Percentiles rank a stretch among this genome's conserved stretches.
Evolutionary conservation across 2,329 filamentous ascomycete species (phyloP).

Genomic region (Ophiostoma novo-ulmi): DNA sequence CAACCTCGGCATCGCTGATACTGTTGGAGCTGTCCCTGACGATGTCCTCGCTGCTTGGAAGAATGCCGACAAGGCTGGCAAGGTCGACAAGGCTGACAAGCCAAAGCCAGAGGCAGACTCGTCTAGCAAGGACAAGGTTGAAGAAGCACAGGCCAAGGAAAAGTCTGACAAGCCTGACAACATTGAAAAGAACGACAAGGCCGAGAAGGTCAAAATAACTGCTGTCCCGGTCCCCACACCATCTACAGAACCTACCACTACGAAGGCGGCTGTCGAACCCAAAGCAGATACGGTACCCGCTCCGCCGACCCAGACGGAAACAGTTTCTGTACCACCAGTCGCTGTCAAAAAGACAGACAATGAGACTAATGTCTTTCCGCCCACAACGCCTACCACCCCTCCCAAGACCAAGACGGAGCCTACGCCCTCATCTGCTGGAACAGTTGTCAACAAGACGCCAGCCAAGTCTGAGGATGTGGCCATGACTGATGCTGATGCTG

Average conservation of each 20-base stretch:
- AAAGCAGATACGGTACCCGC: neutral
- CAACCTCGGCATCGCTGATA: conserved; percentile 40
- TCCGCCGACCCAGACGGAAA: neutral
- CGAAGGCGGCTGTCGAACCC: neutral
- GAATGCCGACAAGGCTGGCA: conserved; percentile 16
- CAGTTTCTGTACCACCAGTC: neutral
- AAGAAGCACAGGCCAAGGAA: neutral
- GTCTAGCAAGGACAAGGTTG: neutral
- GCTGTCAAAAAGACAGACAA: neutral
- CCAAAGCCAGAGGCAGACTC: conserved; percentile 17
- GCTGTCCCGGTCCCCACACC: neutral
- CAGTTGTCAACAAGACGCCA: conserved; percentile 2
- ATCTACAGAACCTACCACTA: neutral
- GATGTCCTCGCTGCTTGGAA: conserved; percentile 30
- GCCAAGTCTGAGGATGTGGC: conserved; percentile 16
- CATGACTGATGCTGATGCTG: neutral
- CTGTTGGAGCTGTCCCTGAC: conserved; percentile 42
- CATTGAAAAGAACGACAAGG: neutral
- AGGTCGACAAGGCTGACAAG: conserved; percentile 19
- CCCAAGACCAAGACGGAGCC: neutral
- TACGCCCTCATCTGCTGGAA: neutral
- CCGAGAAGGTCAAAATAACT: neutral
- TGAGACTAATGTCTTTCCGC: neutral
- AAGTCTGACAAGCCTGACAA: neutral
- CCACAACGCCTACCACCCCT: neutral